Evolutionary conservation across 331 rosid species (phyloP).

Genomic region (Cucumis variabilis): DNA sequence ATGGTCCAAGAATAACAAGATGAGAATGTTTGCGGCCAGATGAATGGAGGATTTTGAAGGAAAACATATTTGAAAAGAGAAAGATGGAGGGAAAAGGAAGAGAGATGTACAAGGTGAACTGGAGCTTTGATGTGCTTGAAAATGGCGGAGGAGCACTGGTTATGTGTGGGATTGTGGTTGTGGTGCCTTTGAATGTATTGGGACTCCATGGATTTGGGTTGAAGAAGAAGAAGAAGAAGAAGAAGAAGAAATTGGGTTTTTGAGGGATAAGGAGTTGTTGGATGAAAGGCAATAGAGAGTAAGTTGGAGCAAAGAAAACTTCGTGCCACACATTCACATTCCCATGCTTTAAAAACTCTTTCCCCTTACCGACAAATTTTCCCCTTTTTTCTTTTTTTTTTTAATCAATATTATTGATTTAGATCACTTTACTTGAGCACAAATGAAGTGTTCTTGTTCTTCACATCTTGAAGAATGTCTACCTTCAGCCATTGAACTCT

Average conservation of each 20-base stretch:
- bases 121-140: conserved; percentile 75
- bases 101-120: conserved; percentile 57
- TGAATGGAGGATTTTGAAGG: too few species aligned
- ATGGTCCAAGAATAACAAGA: too few species aligned
- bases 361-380: neutral
- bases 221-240: neutral
- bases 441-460: conserved; percentile 32
- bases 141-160: conserved; percentile 70
- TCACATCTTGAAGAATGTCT: conserved; percentile 26
- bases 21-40: too few species aligned
- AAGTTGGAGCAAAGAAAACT: neutral
- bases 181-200: conserved; percentile 72
- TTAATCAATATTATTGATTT: neutral
- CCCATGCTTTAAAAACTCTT: neutral
- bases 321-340: neutral
- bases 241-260: neutral
- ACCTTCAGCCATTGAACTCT: conserved; percentile 13
- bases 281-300: neutral
- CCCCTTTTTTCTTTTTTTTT: too few species aligned
- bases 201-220: conserved; percentile 40
- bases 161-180: conserved; percentile 54
- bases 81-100: neutral
- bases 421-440: conserved; percentile 28
- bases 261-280: neutral
- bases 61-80: neutral